Conservation (phyloP, 2,329 filamentous ascomycete genomes). For the Stylonectria norvegica region DNA sequence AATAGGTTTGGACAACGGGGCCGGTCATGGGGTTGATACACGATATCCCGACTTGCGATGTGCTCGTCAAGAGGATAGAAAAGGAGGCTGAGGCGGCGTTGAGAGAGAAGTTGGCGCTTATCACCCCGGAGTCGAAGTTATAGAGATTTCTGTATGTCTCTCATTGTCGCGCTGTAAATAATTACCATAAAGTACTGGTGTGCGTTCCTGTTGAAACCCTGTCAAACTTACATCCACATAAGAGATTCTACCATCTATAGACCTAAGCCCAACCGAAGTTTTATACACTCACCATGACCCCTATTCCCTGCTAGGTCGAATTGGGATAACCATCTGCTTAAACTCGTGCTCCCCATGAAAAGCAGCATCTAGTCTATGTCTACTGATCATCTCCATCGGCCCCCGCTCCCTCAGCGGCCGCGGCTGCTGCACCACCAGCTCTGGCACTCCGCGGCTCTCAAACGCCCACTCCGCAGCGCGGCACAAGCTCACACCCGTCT, state of each 20-base stretch:
- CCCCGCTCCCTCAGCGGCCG: conserved; percentile 4
- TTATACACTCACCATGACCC: too few species aligned
- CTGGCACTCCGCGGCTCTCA: conserved; percentile 22
- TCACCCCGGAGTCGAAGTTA: conserved; percentile 57
- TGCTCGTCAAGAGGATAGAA: conserved; percentile 69
- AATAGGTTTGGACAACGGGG: conserved; percentile 89
- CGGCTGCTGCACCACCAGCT: conserved; percentile 18
- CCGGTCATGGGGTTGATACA: conserved; percentile 90
- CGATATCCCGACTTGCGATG: conserved; percentile 74
- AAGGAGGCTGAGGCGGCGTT: conserved; percentile 69
- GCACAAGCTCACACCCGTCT: conserved; percentile 31
- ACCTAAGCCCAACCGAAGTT: too few species aligned
- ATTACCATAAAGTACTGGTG: not conserved
- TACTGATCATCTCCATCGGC: conserved; percentile 9
- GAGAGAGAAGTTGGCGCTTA: conserved; percentile 54
- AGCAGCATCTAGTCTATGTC: conserved; percentile 20
- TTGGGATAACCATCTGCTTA: too few species aligned
- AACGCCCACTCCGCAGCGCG: conserved; percentile 18
- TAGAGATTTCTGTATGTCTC: conserved; percentile 31
- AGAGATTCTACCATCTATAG: too few species aligned
- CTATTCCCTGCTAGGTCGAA: too few species aligned
- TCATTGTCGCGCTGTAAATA: conserved; percentile 1
- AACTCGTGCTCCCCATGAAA: conserved; percentile 20
- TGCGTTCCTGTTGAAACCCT: too few species aligned
- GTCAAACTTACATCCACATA: too few species aligned